Evolutionary conservation across 2,329 filamentous ascomycete species (phyloP).

Genomic region (Diaporthe sp.): DNA sequence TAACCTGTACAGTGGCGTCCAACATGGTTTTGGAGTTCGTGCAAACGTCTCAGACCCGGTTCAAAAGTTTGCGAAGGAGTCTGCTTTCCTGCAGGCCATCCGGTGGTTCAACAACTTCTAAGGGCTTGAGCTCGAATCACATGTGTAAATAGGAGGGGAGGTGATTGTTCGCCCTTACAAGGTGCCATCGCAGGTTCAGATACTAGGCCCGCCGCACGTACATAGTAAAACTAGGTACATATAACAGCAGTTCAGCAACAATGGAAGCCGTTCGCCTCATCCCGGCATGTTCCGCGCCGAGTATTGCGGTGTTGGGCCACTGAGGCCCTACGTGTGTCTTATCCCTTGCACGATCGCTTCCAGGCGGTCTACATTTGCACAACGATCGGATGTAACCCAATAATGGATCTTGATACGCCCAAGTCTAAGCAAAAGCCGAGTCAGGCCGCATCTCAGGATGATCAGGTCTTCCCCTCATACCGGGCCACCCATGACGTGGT

Average conservation of each 20-base stretch:
- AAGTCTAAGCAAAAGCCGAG: neutral
- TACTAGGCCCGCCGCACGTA: neutral
- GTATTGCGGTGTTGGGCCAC: neutral
- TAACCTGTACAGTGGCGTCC: constrained; percentile 23
- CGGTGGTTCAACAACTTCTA: constrained; percentile 36
- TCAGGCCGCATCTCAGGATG: constrained; percentile 7
- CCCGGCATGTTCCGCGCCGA: neutral
- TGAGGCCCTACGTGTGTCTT: neutral
- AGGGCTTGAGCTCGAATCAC: neutral
- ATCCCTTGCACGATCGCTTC: neutral
- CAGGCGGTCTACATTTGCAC: neutral
- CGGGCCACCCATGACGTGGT: constrained; percentile 8
- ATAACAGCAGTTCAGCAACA: neutral
- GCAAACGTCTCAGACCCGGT: constrained; percentile 33
- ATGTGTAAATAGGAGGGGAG: neutral
- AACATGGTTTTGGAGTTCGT: constrained; percentile 37
- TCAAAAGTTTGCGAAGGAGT: constrained; percentile 37
- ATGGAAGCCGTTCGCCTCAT: neutral
- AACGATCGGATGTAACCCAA: constrained; percentile 19
- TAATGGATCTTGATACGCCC: neutral
- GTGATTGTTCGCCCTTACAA: neutral
- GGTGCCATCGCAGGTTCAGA: neutral
- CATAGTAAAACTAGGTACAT: neutral
- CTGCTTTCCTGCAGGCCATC: constrained; percentile 37
- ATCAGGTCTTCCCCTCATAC: neutral